phyloP scores from a whole-genome alignment of 768 basidiomycete species.

The Trametes cingulata region DNA sequence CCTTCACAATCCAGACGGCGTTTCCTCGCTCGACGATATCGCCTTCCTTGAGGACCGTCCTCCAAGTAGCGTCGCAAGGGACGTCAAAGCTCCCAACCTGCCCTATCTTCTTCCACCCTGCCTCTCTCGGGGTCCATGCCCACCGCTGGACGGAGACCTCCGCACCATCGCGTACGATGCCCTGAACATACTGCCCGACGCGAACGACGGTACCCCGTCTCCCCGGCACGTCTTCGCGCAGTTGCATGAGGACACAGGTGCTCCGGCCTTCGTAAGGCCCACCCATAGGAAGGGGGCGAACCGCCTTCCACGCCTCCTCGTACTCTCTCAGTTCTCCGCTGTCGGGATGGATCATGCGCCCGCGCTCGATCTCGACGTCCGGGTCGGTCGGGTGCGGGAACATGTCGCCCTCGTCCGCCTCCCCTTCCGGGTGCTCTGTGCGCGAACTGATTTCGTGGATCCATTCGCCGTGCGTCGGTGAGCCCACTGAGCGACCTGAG shows the following conservation, averaged over 20 bases:
- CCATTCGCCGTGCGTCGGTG: conserved; percentile 16
- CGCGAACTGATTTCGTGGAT: conserved; percentile 23
- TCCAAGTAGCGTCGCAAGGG: conserved; percentile 8
- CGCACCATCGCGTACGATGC: conserved; percentile 9
- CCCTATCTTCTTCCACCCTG: not conserved
- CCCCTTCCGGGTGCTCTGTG: conserved; percentile 12
- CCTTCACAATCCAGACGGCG: not conserved
- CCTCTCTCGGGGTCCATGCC: conserved; percentile 9
- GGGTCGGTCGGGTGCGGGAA: conserved; percentile 14
- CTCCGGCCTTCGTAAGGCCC: not conserved
- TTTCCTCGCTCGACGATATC: not conserved
- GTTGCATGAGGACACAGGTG: conserved; percentile 1
- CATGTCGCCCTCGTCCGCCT: conserved; percentile 19
- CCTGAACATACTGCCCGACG: conserved; percentile 15
- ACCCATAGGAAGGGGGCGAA: conserved; percentile 1
- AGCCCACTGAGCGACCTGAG: conserved; percentile 14
- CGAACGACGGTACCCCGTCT: conserved; percentile 4
- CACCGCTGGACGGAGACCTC: conserved; percentile 13
- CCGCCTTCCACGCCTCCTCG: conserved; percentile 20
- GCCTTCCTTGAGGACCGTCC: not conserved
- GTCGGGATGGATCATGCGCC: conserved; percentile 15
- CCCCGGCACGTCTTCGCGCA: not conserved
- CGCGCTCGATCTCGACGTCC: conserved; percentile 15
- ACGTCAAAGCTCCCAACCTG: conserved; percentile 1
- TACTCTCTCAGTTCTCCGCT: conserved; percentile 13